These are phyloP conservation scores for Poterioochromonas sp. DNA, from an alignment of 352 stramenopile species.

Conservation along the genomic window DNA sequence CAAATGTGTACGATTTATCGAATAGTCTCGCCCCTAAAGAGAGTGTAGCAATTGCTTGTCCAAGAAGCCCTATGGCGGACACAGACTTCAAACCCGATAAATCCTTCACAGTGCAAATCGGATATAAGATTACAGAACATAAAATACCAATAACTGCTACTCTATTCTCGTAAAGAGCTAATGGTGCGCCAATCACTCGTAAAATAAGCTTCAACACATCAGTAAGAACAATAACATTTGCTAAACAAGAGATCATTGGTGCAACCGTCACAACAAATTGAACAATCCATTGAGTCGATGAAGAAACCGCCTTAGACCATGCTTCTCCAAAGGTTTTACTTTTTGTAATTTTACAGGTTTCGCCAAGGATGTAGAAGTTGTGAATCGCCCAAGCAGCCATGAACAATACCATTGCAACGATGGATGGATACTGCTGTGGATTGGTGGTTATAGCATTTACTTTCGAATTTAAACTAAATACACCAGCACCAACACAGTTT, in stretches of 20 bases:
- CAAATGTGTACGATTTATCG: background rate
- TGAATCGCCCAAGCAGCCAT: conserved; percentile 4
- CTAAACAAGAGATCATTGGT: background rate
- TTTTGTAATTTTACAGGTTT: background rate
- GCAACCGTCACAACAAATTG: background rate
- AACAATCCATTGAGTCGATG: background rate
- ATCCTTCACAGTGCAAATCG: background rate
- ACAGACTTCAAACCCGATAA: background rate
- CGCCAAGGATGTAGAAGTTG: conserved; percentile 16
- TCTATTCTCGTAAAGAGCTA: background rate
- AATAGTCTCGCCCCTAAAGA: background rate
- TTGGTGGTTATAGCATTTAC: background rate
- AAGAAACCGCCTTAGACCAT: background rate
- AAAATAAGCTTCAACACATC: conserved; percentile 8
- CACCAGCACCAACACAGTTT: conserved; percentile 23
- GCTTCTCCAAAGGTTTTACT: background rate
- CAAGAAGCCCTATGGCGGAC: background rate
- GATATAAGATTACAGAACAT: background rate
- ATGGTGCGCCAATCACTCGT: background rate
- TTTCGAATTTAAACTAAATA: conserved; percentile 5
- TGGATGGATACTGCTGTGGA: background rate
- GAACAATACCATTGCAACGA: background rate
- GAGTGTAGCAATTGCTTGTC: background rate
- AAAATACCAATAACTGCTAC: background rate
- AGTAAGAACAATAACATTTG: background rate